Evolutionary conservation across 768 basidiomycete species (phyloP), one percentile per base, ranked within the genome.

Genomic region (Boletus subcaerulescens): DNA sequence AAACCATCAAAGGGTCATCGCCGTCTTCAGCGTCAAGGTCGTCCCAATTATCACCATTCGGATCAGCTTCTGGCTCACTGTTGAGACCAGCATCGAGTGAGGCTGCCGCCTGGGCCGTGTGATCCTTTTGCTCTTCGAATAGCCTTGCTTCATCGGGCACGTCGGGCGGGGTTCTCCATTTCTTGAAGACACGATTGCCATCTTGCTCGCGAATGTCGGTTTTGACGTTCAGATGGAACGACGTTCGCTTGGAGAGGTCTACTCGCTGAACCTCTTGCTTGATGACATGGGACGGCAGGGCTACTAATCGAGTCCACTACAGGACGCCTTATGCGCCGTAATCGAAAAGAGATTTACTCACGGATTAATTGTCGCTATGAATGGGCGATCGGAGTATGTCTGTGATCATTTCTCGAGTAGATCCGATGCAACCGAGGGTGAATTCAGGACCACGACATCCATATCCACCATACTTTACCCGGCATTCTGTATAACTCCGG

Each of bases 1-100:
- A 89, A 60, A 97, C 95, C 95, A 98, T 98, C 56, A 92, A 78
- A 14, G 96, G 97, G 66, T 99, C 96, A 47, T 94, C 93, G 50
- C 77, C 83, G 68, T 98, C 95, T 20, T 95, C 93, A 1, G 83
- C 85, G 60, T 98, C 94, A 15, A 98, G 80, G 65, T 98, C 96
- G 31, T 89, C 89, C 95, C 93, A 98, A 66, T 79, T 75, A 65
- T 75, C 60, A 57, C 77, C 78, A 52, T 87, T 77, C 4, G 85
- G 85, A 60, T 87, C 86, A 5, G 82, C 85, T 65, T 89, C 89
- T 4, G 64, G 68, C 57, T 84, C 82, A 13, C 74, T 75, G 32
- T 83, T 74, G 31, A 69, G 59, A 14, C 62, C 59, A 13, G 68
- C 73, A 32, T 80, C 72, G 9, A 80, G 76, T 14, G 75, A 74